Evolutionary conservation across 805 yeast genomes (phyloP).

Genomic region (Lachancea sp.): DNA sequence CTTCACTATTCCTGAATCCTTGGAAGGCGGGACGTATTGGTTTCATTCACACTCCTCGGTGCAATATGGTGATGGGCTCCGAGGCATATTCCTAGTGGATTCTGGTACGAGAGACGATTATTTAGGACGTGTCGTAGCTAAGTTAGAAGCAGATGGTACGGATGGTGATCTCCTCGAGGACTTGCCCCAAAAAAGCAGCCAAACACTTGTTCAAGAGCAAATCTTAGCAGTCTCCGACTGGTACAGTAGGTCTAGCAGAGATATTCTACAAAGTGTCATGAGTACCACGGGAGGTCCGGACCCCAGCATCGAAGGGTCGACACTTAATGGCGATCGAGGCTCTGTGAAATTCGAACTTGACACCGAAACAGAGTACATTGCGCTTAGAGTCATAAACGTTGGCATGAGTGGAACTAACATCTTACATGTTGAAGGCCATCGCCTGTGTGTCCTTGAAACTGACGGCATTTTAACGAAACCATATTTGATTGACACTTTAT

Average conservation of each 20-base stretch:
- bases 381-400: constrained; percentile 44
- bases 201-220: neutral
- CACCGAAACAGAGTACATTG: constrained; percentile 40
- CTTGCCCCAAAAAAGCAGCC: neutral
- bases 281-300: constrained; percentile 21
- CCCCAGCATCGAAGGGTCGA: constrained; percentile 24
- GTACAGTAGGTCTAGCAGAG: constrained; percentile 45
- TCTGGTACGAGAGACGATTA: constrained; percentile 32
- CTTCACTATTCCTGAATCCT: constrained; percentile 38
- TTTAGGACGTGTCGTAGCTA: constrained; percentile 5
- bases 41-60: constrained; percentile 50
- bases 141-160: constrained; percentile 4
- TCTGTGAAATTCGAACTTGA: constrained; percentile 32
- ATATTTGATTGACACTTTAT: constrained; percentile 40
- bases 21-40: constrained; percentile 47
- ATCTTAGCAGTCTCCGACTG: constrained; percentile 52
- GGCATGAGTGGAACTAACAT: constrained; percentile 56
- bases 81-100: constrained; percentile 49
- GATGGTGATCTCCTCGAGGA: constrained; percentile 1
- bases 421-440: constrained; percentile 48
- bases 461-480: constrained; percentile 55
- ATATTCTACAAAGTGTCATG: constrained; percentile 31
- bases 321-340: constrained; percentile 23
- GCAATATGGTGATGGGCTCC: constrained; percentile 46
- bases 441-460: constrained; percentile 48